Percentiles rank a stretch among this genome's conserved stretches.
These are phyloP conservation scores for Mycosphaerella sp. DNA, from an alignment of 2,329 filamentous ascomycete species.

Conservation along the genomic window DNA sequence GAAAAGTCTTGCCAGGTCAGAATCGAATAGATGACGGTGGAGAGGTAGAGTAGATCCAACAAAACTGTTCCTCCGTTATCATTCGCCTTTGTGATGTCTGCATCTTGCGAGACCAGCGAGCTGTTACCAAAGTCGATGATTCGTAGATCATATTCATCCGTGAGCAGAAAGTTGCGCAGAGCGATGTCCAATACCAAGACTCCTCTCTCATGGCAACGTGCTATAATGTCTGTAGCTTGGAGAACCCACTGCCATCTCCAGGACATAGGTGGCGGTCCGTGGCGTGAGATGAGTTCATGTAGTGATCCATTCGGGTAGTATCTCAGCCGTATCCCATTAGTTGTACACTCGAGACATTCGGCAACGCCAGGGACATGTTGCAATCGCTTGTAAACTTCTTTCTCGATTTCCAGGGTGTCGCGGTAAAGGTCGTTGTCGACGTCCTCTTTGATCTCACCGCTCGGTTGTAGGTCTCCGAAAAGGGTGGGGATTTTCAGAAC, in stretches of 20 bases:
- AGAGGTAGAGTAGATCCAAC: conserved; percentile 16
- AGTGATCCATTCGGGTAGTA: conserved; percentile 14
- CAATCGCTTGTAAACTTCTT: conserved; percentile 15
- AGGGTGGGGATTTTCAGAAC: conserved; percentile 16
- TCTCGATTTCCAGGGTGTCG: conserved; percentile 14
- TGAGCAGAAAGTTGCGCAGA: conserved; percentile 16
- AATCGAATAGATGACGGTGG: conserved; percentile 16
- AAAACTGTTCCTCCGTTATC: conserved; percentile 12
- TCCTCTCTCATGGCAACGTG: conserved; percentile 16
- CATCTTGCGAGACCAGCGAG: conserved; percentile 8
- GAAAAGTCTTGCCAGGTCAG: conserved; percentile 14
- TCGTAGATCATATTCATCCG: conserved; percentile 15
- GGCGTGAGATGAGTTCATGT: conserved; percentile 11
- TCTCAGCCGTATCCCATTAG: conserved; percentile 14
- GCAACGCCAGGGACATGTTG: conserved; percentile 14
- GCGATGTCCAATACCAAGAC: conserved; percentile 17
- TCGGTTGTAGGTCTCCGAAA: conserved; percentile 7
- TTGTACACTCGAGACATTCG: conserved; percentile 12
- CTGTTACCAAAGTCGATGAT: conserved; percentile 20
- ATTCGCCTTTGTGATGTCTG: conserved; percentile 11
- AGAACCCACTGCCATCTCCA: conserved; percentile 16
- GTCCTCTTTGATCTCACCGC: conserved; percentile 9
- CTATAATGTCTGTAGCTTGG: conserved; percentile 17
- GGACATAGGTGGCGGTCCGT: conserved; percentile 10
- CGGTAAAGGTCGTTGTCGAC: conserved; percentile 11